Conservation (phyloP, 1,284 basidiomycete genomes). For the Moniliella sp. region DNA sequence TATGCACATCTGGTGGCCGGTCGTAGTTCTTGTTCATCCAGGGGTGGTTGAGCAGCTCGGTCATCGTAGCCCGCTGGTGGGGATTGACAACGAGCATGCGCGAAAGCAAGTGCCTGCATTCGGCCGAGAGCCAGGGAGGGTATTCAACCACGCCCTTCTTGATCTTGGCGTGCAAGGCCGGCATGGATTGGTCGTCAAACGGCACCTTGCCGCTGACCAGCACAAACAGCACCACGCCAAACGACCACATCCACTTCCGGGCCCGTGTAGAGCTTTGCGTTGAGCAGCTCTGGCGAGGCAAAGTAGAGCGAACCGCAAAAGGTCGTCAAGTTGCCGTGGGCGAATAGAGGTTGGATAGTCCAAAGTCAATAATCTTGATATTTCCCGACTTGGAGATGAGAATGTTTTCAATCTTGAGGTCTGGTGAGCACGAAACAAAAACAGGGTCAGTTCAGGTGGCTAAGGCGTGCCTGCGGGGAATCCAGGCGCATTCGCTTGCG, state of each 20-base stretch:
- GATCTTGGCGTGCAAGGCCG: constrained; percentile 32
- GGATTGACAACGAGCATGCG: constrained; percentile 33
- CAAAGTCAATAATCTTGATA: constrained; percentile 38
- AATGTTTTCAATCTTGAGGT: constrained; percentile 98
- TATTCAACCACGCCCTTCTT: constrained; percentile 27
- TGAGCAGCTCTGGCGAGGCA: constrained; percentile 70
- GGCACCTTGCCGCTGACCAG: constrained; percentile 31
- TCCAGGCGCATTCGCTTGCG: not conserved
- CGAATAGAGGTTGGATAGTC: constrained; percentile 39
- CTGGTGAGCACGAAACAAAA: constrained; percentile 20
- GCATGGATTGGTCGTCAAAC: constrained; percentile 33
- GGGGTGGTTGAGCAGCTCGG: constrained; percentile 25
- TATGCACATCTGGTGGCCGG: constrained; percentile 52
- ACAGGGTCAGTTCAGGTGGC: not conserved
- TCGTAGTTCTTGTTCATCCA: constrained; percentile 41
- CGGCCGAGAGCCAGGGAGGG: constrained; percentile 25
- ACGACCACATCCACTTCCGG: constrained; percentile 34
- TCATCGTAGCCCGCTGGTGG: constrained; percentile 30
- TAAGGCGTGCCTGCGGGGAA: constrained; percentile 1
- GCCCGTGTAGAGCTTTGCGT: constrained; percentile 36
- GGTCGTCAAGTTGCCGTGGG: constrained; percentile 31
- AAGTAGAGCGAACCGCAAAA: constrained; percentile 32
- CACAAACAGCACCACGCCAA: constrained; percentile 31
- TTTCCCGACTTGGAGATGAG: constrained; percentile 93
- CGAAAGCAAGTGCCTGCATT: constrained; percentile 22